Evolutionary conservation across 768 basidiomycete genomes (phyloP).

Genomic region (Suillus cothurnatus): DNA sequence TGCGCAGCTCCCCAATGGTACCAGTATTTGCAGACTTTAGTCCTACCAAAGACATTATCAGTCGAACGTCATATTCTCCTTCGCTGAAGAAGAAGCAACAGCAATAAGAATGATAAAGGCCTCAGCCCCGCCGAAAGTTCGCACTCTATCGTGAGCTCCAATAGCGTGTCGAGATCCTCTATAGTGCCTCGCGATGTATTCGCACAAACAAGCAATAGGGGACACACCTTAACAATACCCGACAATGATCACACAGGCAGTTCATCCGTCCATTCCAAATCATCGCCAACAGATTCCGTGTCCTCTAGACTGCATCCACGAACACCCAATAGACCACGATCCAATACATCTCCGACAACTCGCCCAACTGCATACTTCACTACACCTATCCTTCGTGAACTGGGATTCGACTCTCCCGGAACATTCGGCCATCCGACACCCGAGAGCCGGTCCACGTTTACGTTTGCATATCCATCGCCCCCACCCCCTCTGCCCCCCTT

Average conservation of each 20-base stretch:
- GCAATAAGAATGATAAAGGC: constrained; percentile 10
- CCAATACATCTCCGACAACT: constrained; percentile 20
- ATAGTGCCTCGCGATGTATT: constrained; percentile 9
- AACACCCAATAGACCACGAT: constrained; percentile 28
- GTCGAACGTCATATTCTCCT: constrained; percentile 19
- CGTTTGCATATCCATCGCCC: constrained; percentile 34
- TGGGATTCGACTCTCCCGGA: constrained; percentile 37
- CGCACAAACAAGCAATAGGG: background rate
- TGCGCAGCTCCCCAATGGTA: constrained; percentile 17
- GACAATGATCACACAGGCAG: background rate
- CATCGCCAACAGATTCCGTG: constrained; percentile 34
- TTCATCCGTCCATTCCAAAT: constrained; percentile 24
- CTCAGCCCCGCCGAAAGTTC: constrained; percentile 18
- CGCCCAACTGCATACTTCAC: constrained; percentile 18
- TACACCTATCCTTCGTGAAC: constrained; percentile 29
- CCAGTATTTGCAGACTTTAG: constrained; percentile 17
- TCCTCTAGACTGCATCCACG: constrained; percentile 28
- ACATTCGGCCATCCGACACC: constrained; percentile 45
- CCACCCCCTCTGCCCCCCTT: constrained; percentile 60
- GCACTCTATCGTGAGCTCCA: constrained; percentile 21
- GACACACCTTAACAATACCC: background rate
- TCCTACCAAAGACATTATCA: constrained; percentile 15
- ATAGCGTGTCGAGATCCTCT: constrained; percentile 22
- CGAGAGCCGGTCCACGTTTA: constrained; percentile 20
- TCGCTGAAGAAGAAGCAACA: constrained; percentile 21